Conservation (phyloP, 2,329 filamentous ascomycete species). For the Penicillium italicum region DNA sequence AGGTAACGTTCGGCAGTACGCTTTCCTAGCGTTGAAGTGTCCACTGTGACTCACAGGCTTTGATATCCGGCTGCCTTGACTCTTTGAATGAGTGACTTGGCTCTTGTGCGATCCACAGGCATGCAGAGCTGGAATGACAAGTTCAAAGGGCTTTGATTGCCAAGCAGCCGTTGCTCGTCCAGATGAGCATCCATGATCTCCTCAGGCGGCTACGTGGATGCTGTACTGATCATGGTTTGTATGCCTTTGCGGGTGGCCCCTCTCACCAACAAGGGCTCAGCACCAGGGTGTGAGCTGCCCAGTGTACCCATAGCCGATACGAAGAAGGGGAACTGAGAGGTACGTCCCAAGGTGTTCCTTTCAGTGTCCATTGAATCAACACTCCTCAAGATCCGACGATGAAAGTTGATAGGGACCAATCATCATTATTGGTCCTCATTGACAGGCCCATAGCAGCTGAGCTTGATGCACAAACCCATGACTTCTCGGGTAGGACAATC, state of each 20-base stretch:
- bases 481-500: constrained; percentile 13
- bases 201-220: constrained; percentile 16
- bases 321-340: constrained; percentile 15
- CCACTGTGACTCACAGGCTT: constrained; percentile 19
- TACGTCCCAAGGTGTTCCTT: constrained; percentile 9
- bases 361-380: constrained; percentile 15
- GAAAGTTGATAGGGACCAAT: constrained; percentile 21
- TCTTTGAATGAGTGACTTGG: constrained; percentile 13
- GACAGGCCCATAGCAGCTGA: constrained; percentile 17
- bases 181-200: constrained; percentile 18
- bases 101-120: constrained; percentile 11
- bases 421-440: constrained; percentile 14
- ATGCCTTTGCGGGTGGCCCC: constrained; percentile 15
- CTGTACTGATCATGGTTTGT: constrained; percentile 17
- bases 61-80: constrained; percentile 18
- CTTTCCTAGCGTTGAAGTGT: constrained; percentile 16
- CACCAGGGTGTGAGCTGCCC: constrained; percentile 14
- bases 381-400: constrained; percentile 17
- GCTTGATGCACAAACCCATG: constrained; percentile 20
- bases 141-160: constrained; percentile 13
- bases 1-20: constrained; percentile 18
- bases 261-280: constrained; percentile 15
- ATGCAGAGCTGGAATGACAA: constrained; percentile 17
- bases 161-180: constrained; percentile 11
- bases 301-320: constrained; percentile 18